Percentiles rank a stretch among this genome's conserved stretches.
phyloP scores from a whole-genome alignment of 345 rosid genomes.

The Citrus medica region DNA sequence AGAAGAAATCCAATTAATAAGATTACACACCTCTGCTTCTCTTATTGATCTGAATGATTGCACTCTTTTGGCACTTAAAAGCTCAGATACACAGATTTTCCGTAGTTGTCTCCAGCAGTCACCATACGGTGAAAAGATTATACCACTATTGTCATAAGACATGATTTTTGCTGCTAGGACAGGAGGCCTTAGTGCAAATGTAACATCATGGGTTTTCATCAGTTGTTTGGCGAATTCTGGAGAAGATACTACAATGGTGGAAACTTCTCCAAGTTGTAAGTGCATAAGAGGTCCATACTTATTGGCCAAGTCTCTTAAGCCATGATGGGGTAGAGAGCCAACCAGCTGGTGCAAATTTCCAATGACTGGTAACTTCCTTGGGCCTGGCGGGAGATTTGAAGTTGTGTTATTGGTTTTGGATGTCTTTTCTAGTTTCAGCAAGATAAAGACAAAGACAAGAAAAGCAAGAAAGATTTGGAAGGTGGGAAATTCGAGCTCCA shows the following conservation, averaged over 20 bases:
- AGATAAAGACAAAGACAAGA: not conserved
- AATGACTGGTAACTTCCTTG: slow-evolving; percentile 30
- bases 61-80: slow-evolving; percentile 19
- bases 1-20: not conserved
- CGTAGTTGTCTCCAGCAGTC: slow-evolving; percentile 25
- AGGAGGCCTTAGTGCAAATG: slow-evolving; percentile 26
- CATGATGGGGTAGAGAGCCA: slow-evolving; percentile 23
- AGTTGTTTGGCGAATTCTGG: slow-evolving; percentile 25
- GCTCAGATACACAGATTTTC: slow-evolving; percentile 21
- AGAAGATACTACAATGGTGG: slow-evolving; percentile 22
- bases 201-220: slow-evolving; percentile 31
- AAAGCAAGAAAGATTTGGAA: not conserved
- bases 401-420: not conserved
- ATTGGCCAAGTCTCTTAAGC: slow-evolving; percentile 23
- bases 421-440: slow-evolving; percentile 1
- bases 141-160: not conserved
- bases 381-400: slow-evolving; percentile 32
- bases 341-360: slow-evolving; percentile 34
- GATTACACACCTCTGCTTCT: slow-evolving; percentile 23
- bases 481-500: not conserved
- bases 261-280: slow-evolving; percentile 26
- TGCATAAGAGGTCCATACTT: slow-evolving; percentile 38
- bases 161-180: not conserved
- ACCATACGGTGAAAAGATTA: slow-evolving; percentile 23
- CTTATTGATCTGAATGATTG: slow-evolving; percentile 19